These are phyloP conservation scores for Mycosphaerella sp. DNA, from an alignment of 2,329 filamentous ascomycete genomes.

Conservation along the genomic window DNA sequence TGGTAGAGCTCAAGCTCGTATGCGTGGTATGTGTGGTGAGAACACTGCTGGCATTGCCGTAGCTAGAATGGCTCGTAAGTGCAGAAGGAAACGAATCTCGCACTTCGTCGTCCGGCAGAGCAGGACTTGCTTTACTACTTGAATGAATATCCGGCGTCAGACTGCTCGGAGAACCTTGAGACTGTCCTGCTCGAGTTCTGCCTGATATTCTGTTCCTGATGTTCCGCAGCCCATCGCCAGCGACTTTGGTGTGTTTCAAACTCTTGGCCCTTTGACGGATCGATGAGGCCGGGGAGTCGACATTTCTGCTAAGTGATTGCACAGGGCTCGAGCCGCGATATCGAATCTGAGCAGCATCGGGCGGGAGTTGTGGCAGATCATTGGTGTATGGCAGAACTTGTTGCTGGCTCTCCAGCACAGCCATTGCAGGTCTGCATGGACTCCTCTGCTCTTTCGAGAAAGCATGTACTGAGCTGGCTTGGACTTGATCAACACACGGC, in stretches of 20 bases:
- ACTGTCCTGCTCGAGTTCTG: slow-evolving; percentile 10
- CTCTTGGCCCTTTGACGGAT: slow-evolving; percentile 13
- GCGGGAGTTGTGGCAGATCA: slow-evolving; percentile 23
- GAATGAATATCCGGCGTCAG: slow-evolving; percentile 15
- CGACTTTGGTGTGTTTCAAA: slow-evolving; percentile 19
- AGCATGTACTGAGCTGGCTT: slow-evolving; percentile 33
- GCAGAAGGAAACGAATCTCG: slow-evolving; percentile 56
- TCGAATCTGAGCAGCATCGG: slow-evolving; percentile 23
- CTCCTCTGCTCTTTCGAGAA: slow-evolving; percentile 30
- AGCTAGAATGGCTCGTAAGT: slow-evolving; percentile 54
- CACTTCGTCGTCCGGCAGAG: slow-evolving; percentile 32
- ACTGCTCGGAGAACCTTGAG: slow-evolving; percentile 5
- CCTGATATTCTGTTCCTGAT: slow-evolving; percentile 17
- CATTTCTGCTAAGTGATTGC: slow-evolving; percentile 1
- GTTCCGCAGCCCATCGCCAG: slow-evolving; percentile 26
- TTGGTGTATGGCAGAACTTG: slow-evolving; percentile 18
- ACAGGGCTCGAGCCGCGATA: slow-evolving; percentile 19
- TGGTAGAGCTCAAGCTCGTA: slow-evolving; percentile 65
- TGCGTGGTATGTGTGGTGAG: slow-evolving; percentile 75
- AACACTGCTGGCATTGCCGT: slow-evolving; percentile 49
- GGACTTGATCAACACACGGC: slow-evolving; percentile 28
- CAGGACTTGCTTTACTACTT: slow-evolving; percentile 6
- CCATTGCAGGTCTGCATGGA: slow-evolving; percentile 28
- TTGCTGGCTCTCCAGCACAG: slow-evolving; percentile 24
- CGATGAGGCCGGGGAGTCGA: neutral